Conservation (phyloP, 306 rosid species). For the Cucurbita pepo region DNA sequence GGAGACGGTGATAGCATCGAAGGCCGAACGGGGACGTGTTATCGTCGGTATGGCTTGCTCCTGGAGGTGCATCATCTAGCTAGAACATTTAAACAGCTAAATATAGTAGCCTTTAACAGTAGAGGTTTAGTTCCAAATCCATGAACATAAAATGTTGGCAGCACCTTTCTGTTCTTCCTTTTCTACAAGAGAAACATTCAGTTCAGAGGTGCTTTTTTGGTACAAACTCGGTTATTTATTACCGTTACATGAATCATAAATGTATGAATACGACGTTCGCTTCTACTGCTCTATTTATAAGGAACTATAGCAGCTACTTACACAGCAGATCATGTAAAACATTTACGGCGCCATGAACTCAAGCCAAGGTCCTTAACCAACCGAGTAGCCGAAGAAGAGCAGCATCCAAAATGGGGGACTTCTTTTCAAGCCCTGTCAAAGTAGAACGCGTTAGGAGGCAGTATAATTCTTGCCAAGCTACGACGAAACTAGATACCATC, state of each 20-base stretch:
- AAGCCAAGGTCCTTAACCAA: constrained; percentile 73
- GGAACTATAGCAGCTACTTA: background rate
- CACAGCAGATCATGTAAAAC: background rate
- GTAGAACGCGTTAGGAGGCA: background rate
- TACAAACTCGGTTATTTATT: background rate
- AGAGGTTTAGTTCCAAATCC: background rate
- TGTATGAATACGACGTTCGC: background rate
- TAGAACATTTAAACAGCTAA: background rate
- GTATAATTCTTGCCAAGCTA: background rate
- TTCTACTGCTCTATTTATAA: background rate
- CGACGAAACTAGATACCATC: background rate
- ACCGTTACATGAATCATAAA: background rate
- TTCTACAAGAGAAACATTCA: background rate
- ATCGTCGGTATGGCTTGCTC: background rate
- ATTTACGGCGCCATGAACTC: constrained; percentile 1
- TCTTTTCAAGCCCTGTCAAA: constrained; percentile 64
- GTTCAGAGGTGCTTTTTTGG: background rate
- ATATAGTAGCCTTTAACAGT: constrained; percentile 5
- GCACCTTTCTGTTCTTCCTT: background rate
- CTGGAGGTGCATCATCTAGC: background rate
- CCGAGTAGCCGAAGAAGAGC: constrained; percentile 60
- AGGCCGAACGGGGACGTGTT: background rate
- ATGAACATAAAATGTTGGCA: background rate
- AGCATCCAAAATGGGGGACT: constrained; percentile 62
- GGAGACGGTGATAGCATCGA: background rate